A percentile compares a stretch with the other conserved stretches of the same genome.
These are phyloP conservation scores for Paramecium sonneborni DNA, from an alignment of 73 alveolate species.

Conservation along the genomic window DNA sequence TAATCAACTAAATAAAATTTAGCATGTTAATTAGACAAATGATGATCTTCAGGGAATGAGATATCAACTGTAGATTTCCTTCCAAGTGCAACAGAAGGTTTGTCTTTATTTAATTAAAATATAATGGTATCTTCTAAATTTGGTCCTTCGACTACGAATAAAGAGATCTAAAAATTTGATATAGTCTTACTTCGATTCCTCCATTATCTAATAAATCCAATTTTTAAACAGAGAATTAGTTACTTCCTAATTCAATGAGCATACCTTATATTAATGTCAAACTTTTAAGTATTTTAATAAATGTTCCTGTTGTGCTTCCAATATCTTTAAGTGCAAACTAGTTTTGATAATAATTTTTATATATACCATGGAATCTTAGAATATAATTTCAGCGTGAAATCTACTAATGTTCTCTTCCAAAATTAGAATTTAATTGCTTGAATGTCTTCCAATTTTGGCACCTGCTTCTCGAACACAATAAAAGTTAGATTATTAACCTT, in stretches of 20 bases:
- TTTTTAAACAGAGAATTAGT: constrained; percentile 72
- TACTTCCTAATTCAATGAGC: constrained; percentile 86
- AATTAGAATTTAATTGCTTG: constrained; percentile 82
- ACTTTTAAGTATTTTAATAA: constrained; percentile 74
- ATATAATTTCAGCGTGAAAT: constrained; percentile 67
- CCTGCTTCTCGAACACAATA: constrained; percentile 81
- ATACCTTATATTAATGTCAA: constrained; percentile 71
- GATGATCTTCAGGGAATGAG: constrained; percentile 52
- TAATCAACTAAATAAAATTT: constrained; percentile 15
- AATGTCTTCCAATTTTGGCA: constrained; percentile 84
- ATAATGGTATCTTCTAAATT: not conserved
- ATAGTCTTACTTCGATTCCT: constrained; percentile 16
- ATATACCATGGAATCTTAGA: constrained; percentile 26
- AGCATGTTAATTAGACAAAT: constrained; percentile 46
- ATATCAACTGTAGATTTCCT: constrained; percentile 55
- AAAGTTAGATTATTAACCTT: constrained; percentile 81
- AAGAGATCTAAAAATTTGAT: not conserved
- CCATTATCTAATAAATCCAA: constrained; percentile 38
- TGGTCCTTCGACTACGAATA: constrained; percentile 44
- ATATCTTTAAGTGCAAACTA: constrained; percentile 73
- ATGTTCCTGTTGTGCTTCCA: constrained; percentile 87
- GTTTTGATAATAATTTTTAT: not conserved
- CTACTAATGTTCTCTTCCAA: constrained; percentile 84
- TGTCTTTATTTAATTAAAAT: not conserved
- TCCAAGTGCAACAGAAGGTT: constrained; percentile 32